phyloP scores from a whole-genome alignment of 2,329 filamentous ascomycete genomes.

The Dendrostoma leiphaemia region DNA sequence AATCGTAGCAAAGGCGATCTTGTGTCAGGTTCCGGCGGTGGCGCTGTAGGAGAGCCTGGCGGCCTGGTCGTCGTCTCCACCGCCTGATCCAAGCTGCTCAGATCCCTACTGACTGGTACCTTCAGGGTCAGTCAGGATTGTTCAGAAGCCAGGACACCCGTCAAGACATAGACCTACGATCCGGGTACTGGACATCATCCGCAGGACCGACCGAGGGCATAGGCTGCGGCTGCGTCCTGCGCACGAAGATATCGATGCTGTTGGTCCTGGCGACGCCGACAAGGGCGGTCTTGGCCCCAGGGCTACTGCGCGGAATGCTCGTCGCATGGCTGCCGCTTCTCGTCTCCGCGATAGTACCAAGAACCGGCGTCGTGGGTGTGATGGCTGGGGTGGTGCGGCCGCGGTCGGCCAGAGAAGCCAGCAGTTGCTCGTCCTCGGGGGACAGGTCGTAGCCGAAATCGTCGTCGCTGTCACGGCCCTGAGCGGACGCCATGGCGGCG shows the following conservation, averaged over 20 bases:
- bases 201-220: slow-evolving; percentile 10
- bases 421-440: slow-evolving; percentile 42
- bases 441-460: slow-evolving; percentile 49
- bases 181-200: slow-evolving; percentile 44
- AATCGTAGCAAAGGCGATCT: slow-evolving; percentile 72
- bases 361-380: too few species aligned
- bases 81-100: slow-evolving; percentile 27
- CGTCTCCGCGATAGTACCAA: neutral
- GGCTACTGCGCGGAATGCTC: neutral
- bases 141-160: slow-evolving; percentile 2
- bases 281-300: slow-evolving; percentile 10
- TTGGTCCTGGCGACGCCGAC: slow-evolving; percentile 17
- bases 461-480: slow-evolving; percentile 33
- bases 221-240: slow-evolving; percentile 10
- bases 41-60: slow-evolving; percentile 22
- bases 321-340: slow-evolving; percentile 7
- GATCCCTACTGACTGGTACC: slow-evolving; percentile 58
- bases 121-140: slow-evolving; percentile 62
- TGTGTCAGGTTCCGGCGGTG: slow-evolving; percentile 25
- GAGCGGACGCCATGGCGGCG: slow-evolving; percentile 16
- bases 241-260: slow-evolving; percentile 12
- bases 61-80: neutral
- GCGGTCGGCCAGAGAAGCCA: slow-evolving; percentile 25
- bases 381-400: too few species aligned
- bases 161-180: slow-evolving; percentile 42